Conservation (phyloP, 495 filamentous ascomycete species). For the Collariella sp. region DNA sequence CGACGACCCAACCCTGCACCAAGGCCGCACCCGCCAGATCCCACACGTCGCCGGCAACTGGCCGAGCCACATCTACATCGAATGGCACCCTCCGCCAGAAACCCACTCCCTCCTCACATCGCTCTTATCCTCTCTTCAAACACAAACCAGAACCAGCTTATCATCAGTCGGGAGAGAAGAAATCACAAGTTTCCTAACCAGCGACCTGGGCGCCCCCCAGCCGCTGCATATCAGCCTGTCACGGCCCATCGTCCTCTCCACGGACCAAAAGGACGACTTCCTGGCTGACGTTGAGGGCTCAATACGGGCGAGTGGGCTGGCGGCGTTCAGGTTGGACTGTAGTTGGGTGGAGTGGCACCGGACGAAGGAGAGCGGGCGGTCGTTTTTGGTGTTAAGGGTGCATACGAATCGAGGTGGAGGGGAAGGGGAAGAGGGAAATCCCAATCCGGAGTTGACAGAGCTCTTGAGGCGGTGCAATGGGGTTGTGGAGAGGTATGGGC, state of each 20-base stretch:
- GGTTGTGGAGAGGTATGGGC: conserved; percentile 48
- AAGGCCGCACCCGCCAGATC: conserved; percentile 67
- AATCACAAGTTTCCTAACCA: conserved; percentile 58
- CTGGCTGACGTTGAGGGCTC: conserved; percentile 35
- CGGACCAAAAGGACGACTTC: conserved; percentile 57
- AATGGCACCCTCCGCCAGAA: conserved; percentile 66
- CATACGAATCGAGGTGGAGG: neutral
- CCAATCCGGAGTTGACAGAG: conserved; percentile 48
- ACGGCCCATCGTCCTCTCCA: conserved; percentile 57
- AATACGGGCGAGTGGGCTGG: conserved; percentile 19
- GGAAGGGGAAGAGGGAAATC: neutral
- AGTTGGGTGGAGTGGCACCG: conserved; percentile 34
- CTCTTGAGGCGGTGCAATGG: conserved; percentile 60
- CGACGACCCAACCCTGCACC: conserved; percentile 80
- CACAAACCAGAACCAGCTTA: neutral
- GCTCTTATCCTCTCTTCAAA: conserved; percentile 40
- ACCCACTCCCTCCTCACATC: conserved; percentile 47
- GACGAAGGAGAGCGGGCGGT: conserved; percentile 59
- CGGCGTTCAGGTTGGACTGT: conserved; percentile 30
- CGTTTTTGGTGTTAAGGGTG: conserved; percentile 74
- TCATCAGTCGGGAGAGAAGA: too few relatives aligned
- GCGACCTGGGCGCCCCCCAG: conserved; percentile 66
- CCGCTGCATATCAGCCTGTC: conserved; percentile 91
- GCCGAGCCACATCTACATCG: conserved; percentile 87
- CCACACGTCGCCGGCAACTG: conserved; percentile 87